These are phyloP conservation scores for Collybia sp. DNA, from an alignment of 768 basidiomycete genomes.

Conservation along the genomic window DNA sequence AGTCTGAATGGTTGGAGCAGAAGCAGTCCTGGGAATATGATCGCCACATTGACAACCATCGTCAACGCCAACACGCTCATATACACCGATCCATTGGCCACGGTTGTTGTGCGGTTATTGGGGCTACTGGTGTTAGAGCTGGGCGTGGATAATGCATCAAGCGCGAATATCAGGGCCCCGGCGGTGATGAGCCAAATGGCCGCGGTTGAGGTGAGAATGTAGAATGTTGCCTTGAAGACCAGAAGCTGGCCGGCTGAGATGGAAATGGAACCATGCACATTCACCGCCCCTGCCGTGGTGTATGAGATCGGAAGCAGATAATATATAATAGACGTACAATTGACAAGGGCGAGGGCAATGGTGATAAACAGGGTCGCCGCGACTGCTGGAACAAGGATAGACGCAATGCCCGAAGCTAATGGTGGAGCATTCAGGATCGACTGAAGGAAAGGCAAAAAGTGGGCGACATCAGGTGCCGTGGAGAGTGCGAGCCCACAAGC, in stretches of 20 bases:
- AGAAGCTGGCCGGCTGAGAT: slow-evolving; percentile 57
- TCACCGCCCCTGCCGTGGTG: slow-evolving; percentile 39
- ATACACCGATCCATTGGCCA: slow-evolving; percentile 71
- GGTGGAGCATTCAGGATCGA: slow-evolving; percentile 43
- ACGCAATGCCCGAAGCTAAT: slow-evolving; percentile 59
- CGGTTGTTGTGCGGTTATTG: slow-evolving; percentile 15
- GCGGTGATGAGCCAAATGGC: slow-evolving; percentile 59
- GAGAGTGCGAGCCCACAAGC: slow-evolving; percentile 63
- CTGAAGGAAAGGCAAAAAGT: slow-evolving; percentile 63
- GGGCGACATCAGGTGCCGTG: slow-evolving; percentile 67
- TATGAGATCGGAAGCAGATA: slow-evolving; percentile 6
- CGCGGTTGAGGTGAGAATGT: slow-evolving; percentile 45
- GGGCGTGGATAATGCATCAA: slow-evolving; percentile 49
- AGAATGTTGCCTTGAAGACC: slow-evolving; percentile 62
- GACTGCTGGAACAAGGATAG: slow-evolving; percentile 63
- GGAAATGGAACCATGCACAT: slow-evolving; percentile 54
- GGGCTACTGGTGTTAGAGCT: slow-evolving; percentile 25
- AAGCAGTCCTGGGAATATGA: slow-evolving; percentile 67
- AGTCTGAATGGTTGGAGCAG: slow-evolving; percentile 68
- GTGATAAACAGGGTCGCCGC: slow-evolving; percentile 54
- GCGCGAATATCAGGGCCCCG: slow-evolving; percentile 68
- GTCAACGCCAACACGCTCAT: slow-evolving; percentile 58
- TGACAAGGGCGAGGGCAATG: slow-evolving; percentile 46
- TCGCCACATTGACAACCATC: slow-evolving; percentile 58
- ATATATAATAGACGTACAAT: slow-evolving; percentile 40